phyloP scores from a whole-genome alignment of 768 basidiomycete species.

The Boletus eberwhitei region DNA sequence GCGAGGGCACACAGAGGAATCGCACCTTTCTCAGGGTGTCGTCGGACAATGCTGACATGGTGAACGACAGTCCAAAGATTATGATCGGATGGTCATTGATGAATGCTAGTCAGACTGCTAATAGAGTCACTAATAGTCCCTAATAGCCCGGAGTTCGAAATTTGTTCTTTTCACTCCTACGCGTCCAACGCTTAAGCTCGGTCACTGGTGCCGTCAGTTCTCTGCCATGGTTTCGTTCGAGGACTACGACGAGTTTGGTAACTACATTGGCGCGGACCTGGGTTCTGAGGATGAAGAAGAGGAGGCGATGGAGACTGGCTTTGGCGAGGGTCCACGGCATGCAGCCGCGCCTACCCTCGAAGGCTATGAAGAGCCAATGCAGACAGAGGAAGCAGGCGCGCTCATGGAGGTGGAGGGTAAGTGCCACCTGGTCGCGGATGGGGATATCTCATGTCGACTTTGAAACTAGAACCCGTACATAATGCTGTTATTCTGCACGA shows the following conservation, averaged over 20 bases:
- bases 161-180: slow-evolving; percentile 23
- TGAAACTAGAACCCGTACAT: slow-evolving; percentile 61
- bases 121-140: not conserved
- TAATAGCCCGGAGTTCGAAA: slow-evolving; percentile 34
- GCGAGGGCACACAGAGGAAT: not conserved
- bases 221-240: slow-evolving; percentile 55
- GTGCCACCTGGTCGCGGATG: slow-evolving; percentile 14
- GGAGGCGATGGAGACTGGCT: slow-evolving; percentile 51
- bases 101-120: not conserved
- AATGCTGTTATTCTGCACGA: slow-evolving; percentile 90
- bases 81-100: slow-evolving; percentile 13
- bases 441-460: slow-evolving; percentile 3
- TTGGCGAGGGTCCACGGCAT: slow-evolving; percentile 35
- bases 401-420: slow-evolving; percentile 86
- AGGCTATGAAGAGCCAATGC: slow-evolving; percentile 72
- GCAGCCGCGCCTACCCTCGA: slow-evolving; percentile 61
- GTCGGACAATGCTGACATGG: slow-evolving; percentile 63
- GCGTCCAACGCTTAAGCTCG: slow-evolving; percentile 15
- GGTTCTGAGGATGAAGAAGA: slow-evolving; percentile 75
- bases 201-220: not conserved
- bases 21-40: slow-evolving; percentile 78
- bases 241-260: slow-evolving; percentile 93
- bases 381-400: slow-evolving; percentile 54
- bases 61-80: slow-evolving; percentile 5
- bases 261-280: slow-evolving; percentile 94